phyloP scores from a whole-genome alignment of 1,284 basidiomycete genomes.

The Ustilago hordei region DNA sequence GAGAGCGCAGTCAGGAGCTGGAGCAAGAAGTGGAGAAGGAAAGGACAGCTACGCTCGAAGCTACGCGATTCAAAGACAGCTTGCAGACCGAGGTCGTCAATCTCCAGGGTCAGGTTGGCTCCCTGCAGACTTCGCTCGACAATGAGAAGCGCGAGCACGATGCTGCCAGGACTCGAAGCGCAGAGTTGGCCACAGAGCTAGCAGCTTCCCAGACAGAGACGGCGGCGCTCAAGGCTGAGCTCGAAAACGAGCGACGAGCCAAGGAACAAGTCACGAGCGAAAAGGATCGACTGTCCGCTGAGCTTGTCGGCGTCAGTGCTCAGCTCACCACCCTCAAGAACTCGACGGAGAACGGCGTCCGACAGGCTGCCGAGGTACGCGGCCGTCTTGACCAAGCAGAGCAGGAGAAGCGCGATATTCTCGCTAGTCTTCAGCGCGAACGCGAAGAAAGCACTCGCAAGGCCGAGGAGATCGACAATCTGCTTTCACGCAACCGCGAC shows the following conservation, averaged over 20 bases:
- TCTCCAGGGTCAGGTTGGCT: conserved; percentile 41
- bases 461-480: conserved; percentile 57
- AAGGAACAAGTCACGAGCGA: conserved; percentile 48
- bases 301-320: conserved; percentile 50
- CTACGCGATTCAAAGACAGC: conserved; percentile 36
- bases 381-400: conserved; percentile 56
- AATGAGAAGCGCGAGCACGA: conserved; percentile 41
- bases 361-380: conserved; percentile 47
- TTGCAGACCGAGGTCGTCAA: conserved; percentile 41
- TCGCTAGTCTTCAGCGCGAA: conserved; percentile 64
- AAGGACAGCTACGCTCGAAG: conserved; percentile 15
- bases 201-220: conserved; percentile 35
- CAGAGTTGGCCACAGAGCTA: conserved; percentile 33
- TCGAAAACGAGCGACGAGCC: conserved; percentile 44
- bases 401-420: conserved; percentile 65
- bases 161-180: conserved; percentile 34
- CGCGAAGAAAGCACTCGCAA: conserved; percentile 59
- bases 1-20: conserved; percentile 22
- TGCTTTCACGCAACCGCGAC: conserved; percentile 50
- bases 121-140: conserved; percentile 37
- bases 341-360: conserved; percentile 47
- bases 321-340: conserved; percentile 47
- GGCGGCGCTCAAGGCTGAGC: conserved; percentile 37
- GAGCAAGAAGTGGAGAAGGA: conserved; percentile 32
- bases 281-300: conserved; percentile 42